Base-by-base conservation (phyloP, 805 yeast species). In the Candida koratica region DNA sequence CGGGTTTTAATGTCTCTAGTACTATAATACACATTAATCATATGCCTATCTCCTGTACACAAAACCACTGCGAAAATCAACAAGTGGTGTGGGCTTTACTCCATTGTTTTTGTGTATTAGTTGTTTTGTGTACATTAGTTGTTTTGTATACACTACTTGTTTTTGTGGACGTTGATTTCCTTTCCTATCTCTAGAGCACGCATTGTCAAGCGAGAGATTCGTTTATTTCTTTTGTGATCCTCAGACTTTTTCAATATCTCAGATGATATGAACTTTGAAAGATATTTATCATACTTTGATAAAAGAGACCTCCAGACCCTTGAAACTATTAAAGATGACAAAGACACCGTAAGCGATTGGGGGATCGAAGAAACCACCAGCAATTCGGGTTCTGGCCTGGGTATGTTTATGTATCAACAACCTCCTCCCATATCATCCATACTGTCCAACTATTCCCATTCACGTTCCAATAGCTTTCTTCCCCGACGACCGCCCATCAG, bases 261-360 rank as follows among this genome's bases (percentile, higher is more conserved):
- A 20, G 23, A 20, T 20, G 23, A 20, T 20, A 20, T 20, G 23
- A 20, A 20, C 10, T 20, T 20, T 10, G 23, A 20, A 14, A 12
- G 16, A 14, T 27, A 27, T 20, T 20, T 20, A 20, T 20, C 23
- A 20, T 20, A 20, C 10, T 20, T 20, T 18, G 32, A 18, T 17
- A 28, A 20, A 28, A n/a, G 12, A 25, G 15, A 12, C 18, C 10
- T n/a, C n/a, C 13, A 7, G n/a, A 11, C 22, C 19, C 11, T 24
- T 25, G 14, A 23, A 25, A 19, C 9, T 26, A n/a, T 19, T 25
- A 7, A 13, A 28, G 9, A 20, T 8, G 23, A 20, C 7, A 29
- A 29, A 9, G 39, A 36, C 17, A 34, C 39, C 4, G 32, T 44
- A 20, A 56, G 64, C 33, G 67, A 60, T 41, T 61, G 67, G 67